Evolutionary conservation across 164 flowering plant genomes (phyloP).

Genomic region (Vitis labrusca): DNA sequence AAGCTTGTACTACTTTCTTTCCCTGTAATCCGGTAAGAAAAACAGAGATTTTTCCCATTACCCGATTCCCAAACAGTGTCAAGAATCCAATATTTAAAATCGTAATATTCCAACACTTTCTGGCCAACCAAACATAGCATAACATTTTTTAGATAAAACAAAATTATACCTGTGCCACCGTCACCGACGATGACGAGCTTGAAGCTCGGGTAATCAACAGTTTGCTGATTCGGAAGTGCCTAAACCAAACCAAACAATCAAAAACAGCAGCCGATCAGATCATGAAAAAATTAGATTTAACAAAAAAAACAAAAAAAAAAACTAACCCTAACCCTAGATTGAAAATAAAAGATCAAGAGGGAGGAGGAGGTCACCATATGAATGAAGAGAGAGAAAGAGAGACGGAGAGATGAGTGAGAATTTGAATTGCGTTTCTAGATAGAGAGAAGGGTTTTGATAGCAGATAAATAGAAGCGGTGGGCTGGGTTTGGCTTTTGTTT

Average conservation of each 20-base stretch:
- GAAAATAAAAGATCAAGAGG: neutral
- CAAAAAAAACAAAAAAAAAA: neutral
- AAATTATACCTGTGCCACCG: conserved; percentile 11
- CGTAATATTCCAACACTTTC: neutral
- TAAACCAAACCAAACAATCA: neutral
- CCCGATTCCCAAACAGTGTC: too few relatives aligned
- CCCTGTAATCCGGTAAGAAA: too few relatives aligned
- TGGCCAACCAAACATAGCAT: neutral
- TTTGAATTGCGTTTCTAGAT: neutral
- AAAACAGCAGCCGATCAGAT: too few relatives aligned
- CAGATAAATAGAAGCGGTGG: neutral
- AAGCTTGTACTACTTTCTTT: too few relatives aligned
- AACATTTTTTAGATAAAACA: neutral
- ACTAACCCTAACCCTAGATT: neutral
- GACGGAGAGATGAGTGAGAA: neutral
- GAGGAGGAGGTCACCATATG: neutral
- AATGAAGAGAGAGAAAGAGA: neutral
- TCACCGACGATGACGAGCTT: conserved; percentile 16
- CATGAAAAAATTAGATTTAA: neutral
- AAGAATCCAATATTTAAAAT: too few relatives aligned
- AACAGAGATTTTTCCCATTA: too few relatives aligned
- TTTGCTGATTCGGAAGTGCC: conserved; percentile 10
- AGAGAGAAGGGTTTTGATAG: neutral
- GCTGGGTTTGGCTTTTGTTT: neutral
- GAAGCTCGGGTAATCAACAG: conserved; percentile 13